phyloP scores from a whole-genome alignment of 129 eudicot species.

The Pseudognaphalium luteoalbum region DNA sequence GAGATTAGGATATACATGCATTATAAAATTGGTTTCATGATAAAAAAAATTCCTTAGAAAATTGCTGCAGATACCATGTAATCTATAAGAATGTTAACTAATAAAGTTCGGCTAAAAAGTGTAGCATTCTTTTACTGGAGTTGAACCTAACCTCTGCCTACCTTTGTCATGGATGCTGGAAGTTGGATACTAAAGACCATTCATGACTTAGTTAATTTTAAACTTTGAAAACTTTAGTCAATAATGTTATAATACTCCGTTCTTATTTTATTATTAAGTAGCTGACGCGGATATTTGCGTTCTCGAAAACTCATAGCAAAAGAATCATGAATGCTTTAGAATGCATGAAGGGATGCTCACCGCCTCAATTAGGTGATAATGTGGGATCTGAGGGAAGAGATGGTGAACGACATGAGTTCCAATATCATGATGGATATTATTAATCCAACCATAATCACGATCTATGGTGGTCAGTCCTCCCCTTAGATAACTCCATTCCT shows the following conservation, averaged over 20 bases:
- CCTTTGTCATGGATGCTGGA: neutral
- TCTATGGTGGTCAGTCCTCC: conserved; percentile 64
- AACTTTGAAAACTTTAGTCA: neutral
- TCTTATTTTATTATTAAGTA: neutral
- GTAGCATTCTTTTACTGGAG: neutral
- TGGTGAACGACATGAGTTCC: conserved; percentile 72
- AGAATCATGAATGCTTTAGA: conserved; percentile 1
- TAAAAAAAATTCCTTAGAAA: neutral
- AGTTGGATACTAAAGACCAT: neutral
- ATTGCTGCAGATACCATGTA: neutral
- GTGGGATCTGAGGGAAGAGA: conserved; percentile 70
- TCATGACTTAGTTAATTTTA: neutral
- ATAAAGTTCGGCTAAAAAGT: neutral
- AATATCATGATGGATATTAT: conserved; percentile 65
- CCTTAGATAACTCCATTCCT: conserved; percentile 68
- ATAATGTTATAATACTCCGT: neutral
- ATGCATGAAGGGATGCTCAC: conserved; percentile 40
- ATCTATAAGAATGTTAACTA: no score
- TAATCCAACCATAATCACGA: conserved; percentile 68
- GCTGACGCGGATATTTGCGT: neutral
- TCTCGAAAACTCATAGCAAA: neutral
- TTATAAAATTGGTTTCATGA: neutral
- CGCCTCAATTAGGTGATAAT: conserved; percentile 63
- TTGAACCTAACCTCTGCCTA: neutral
- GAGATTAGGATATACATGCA: neutral